A percentile compares a stretch with the other conserved stretches of the same genome.
Conservation (phyloP, 2,329 filamentous ascomycete species). For the Plenodomus biglobosus region DNA sequence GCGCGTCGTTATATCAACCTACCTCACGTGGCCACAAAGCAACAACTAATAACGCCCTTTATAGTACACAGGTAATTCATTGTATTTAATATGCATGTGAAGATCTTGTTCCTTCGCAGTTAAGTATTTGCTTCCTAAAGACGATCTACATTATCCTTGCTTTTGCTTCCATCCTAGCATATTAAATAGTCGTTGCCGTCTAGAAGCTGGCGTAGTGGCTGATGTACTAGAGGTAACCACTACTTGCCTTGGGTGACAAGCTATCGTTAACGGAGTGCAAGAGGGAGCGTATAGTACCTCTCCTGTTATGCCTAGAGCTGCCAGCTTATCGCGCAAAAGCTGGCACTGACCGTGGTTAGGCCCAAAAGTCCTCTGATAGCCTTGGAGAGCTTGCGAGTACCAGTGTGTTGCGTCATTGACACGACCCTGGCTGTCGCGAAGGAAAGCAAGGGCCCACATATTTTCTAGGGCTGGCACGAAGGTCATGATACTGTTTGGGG, state of each 20-base stretch:
- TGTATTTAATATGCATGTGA: no score
- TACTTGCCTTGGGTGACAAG: background rate
- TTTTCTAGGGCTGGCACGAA: conserved; percentile 31
- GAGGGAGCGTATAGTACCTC: conserved; percentile 1
- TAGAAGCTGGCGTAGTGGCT: no score
- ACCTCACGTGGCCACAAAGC: no score
- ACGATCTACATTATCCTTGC: no score
- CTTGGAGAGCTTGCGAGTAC: conserved; percentile 2
- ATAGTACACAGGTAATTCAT: no score
- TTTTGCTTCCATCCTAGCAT: no score
- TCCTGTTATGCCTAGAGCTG: background rate
- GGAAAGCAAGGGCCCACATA: conserved; percentile 22
- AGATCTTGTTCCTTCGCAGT: no score
- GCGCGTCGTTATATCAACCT: no score
- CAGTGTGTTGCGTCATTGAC: conserved; percentile 10
- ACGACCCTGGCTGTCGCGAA: conserved; percentile 1
- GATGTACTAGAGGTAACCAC: no score
- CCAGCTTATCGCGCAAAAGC: conserved; percentile 1
- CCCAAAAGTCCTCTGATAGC: conserved; percentile 4
- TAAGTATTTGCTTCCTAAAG: no score
- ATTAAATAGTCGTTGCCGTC: no score
- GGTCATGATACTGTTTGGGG: conserved; percentile 12
- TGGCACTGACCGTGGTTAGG: background rate
- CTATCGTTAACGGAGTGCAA: background rate
- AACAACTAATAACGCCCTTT: no score